These are phyloP conservation scores for Simplicillium sp. DNA, from an alignment of 2,329 filamentous ascomycete genomes.

Conservation along the genomic window DNA sequence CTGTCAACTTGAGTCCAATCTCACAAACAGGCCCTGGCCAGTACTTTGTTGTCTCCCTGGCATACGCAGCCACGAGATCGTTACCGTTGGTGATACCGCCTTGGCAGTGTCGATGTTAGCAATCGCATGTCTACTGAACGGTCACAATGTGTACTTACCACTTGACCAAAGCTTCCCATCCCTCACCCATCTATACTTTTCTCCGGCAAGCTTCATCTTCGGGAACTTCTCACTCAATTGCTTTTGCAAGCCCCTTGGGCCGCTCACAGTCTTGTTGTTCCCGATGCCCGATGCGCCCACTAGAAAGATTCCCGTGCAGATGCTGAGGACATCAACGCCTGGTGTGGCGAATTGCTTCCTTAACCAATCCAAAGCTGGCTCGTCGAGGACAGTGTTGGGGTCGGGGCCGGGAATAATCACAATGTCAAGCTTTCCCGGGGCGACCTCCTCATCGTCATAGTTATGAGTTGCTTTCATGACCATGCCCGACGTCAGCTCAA, in stretches of 20 bases:
- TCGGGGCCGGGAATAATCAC: slow-evolving; percentile 41
- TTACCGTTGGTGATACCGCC: slow-evolving; percentile 48
- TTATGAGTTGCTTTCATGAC: slow-evolving; percentile 31
- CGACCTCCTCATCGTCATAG: slow-evolving; percentile 33
- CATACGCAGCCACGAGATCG: slow-evolving; percentile 44
- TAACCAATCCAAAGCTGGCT: slow-evolving; percentile 31
- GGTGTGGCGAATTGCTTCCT: slow-evolving; percentile 24
- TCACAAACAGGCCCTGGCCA: slow-evolving; percentile 35
- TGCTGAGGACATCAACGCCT: slow-evolving; percentile 36
- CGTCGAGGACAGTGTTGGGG: slow-evolving; percentile 21
- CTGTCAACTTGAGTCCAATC: slow-evolving; percentile 30
- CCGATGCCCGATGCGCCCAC: slow-evolving; percentile 39
- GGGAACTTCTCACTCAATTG: slow-evolving; percentile 26
- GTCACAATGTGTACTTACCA: slow-evolving; percentile 24
- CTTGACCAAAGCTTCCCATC: slow-evolving; percentile 47
- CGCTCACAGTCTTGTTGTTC: slow-evolving; percentile 34
- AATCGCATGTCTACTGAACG: not conserved
- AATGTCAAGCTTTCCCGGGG: slow-evolving; percentile 40
- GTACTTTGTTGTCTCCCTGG: slow-evolving; percentile 26
- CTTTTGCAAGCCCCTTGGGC: slow-evolving; percentile 34
- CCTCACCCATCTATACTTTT: slow-evolving; percentile 37
- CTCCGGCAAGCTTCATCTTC: slow-evolving; percentile 30
- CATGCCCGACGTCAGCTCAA: slow-evolving; percentile 31
- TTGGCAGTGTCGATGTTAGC: slow-evolving; percentile 11
- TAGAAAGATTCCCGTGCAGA: slow-evolving; percentile 41